Conservation (phyloP, 2,329 filamentous ascomycete genomes). For the Alternaria incomplexa region DNA sequence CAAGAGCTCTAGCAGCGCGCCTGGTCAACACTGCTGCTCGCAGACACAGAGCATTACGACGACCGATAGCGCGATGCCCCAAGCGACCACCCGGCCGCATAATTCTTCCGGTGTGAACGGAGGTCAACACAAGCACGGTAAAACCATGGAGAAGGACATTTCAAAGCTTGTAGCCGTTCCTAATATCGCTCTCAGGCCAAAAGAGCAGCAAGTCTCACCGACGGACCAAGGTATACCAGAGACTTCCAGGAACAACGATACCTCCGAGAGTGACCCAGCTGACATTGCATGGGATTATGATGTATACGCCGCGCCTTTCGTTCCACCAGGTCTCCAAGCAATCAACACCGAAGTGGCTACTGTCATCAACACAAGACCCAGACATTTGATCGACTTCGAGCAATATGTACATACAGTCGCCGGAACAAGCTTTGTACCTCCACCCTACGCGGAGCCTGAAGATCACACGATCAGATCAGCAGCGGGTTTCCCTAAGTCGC, state of each 20-base stretch:
- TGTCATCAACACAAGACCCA: slow-evolving; percentile 9
- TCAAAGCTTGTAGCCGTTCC: slow-evolving; percentile 11
- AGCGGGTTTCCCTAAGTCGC: background rate
- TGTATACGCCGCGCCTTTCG: slow-evolving; percentile 31
- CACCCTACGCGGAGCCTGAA: background rate
- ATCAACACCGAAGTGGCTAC: slow-evolving; percentile 23
- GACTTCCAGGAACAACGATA: background rate
- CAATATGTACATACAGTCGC: slow-evolving; percentile 23
- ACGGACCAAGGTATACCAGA: background rate
- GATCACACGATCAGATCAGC: background rate
- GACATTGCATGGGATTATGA: slow-evolving; percentile 15
- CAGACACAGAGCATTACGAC: background rate
- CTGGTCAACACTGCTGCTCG: background rate
- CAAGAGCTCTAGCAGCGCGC: background rate
- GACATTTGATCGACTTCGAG: slow-evolving; percentile 21
- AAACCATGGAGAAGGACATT: background rate
- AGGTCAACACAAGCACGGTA: background rate
- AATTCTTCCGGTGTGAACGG: background rate
- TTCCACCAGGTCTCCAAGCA: slow-evolving; percentile 16
- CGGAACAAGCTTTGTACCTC: slow-evolving; percentile 24
- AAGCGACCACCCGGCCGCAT: background rate
- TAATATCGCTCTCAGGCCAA: background rate
- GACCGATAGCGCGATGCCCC: background rate
- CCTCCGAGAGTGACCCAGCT: background rate
- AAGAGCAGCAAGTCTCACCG: background rate